phyloP scores from a whole-genome alignment of 2,329 filamentous ascomycete species.

The Fusarium pseudocircinatum region DNA sequence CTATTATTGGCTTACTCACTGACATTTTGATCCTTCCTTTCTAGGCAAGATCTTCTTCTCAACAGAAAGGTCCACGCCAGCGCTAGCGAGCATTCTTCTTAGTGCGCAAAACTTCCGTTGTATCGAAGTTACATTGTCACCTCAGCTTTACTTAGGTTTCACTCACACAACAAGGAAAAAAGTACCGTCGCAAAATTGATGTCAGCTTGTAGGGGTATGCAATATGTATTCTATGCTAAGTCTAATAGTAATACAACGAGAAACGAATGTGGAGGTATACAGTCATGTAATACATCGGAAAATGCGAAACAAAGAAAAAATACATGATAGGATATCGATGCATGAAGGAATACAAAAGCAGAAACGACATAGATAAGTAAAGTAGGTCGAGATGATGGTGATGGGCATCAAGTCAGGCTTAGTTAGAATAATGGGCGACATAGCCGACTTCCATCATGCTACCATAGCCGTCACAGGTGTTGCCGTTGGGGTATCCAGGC shows the following conservation, averaged over 20 bases:
- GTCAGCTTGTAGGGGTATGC: too few species aligned
- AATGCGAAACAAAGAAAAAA: not conserved
- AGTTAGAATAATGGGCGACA: slow-evolving; percentile 51
- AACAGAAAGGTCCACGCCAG: accelerated
- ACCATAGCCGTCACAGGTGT: slow-evolving; percentile 55
- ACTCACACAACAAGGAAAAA: accelerated
- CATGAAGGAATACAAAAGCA: not conserved
- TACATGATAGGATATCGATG: not conserved
- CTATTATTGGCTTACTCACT: not conserved
- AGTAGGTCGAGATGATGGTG: accelerated
- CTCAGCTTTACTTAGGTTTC: too few species aligned
- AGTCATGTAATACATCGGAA: too few species aligned
- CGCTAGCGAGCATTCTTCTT: not conserved
- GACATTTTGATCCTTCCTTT: not conserved
- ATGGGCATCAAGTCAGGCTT: accelerated
- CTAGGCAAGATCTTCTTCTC: not conserved
- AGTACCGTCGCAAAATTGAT: accelerated
- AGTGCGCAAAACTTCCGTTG: accelerated
- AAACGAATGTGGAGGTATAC: not conserved
- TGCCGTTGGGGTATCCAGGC: slow-evolving; percentile 57
- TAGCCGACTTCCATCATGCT: slow-evolving; percentile 61
- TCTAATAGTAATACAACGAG: not conserved
- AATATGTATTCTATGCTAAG: not conserved
- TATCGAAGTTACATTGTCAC: accelerated
- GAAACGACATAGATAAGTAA: accelerated